Percentiles rank a stretch among this genome's conserved stretches.
Evolutionary conservation across 75 land plant species (phyloP).

Genomic region (Sequoiadendron giganteum): DNA sequence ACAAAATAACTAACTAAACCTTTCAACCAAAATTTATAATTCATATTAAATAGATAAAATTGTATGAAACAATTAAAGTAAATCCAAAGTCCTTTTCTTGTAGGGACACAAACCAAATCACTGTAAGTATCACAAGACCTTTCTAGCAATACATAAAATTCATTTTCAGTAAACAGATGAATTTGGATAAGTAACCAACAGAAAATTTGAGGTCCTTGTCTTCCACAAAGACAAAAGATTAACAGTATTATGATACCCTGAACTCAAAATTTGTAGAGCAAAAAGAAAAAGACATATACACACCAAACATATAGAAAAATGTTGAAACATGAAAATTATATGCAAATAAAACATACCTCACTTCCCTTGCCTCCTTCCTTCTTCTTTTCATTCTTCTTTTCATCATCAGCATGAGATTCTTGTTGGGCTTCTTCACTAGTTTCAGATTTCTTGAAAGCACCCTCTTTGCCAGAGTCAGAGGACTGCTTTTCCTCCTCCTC

Average conservation of each 20-base stretch:
- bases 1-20: no score
- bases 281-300: neutral
- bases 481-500: slow-evolving; percentile 62
- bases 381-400: neutral
- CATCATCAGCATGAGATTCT: neutral
- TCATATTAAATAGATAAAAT: no score
- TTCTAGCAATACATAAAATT: no score
- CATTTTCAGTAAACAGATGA: no score
- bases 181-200: no score
- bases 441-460: slow-evolving; percentile 6
- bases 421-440: slow-evolving; percentile 2
- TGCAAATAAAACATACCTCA: neutral
- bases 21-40: no score
- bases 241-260: neutral
- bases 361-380: neutral
- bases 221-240: no score
- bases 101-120: no score
- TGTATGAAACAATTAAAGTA: no score
- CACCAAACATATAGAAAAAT: neutral
- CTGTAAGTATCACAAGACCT: no score
- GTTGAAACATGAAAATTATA: neutral
- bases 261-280: neutral
- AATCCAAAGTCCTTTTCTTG: no score
- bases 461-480: slow-evolving; percentile 65
- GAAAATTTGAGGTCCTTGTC: no score